phyloP scores from a whole-genome alignment of 73 alveolate genomes.

The Tetrahymena elliotti region DNA sequence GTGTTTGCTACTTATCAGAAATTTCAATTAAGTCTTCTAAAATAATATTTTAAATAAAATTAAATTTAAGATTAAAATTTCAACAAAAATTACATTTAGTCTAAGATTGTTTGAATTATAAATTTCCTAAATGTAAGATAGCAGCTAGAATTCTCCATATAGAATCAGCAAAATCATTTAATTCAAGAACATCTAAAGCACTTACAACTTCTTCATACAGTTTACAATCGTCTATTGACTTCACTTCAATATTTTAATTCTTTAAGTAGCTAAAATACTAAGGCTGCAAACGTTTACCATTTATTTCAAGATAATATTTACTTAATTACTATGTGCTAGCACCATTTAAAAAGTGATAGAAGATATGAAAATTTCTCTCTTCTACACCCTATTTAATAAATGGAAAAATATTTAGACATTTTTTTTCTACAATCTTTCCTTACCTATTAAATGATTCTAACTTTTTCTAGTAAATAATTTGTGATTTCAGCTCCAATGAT shows the following conservation, averaged over 20 bases:
- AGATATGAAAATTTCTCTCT: constrained; percentile 94
- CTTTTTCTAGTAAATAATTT: constrained; percentile 83
- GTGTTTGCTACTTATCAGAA: not conserved
- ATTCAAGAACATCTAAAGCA: not conserved
- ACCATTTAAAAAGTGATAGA: constrained; percentile 82
- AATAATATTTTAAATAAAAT: not conserved
- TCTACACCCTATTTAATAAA: constrained; percentile 52
- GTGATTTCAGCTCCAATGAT: constrained; percentile 87
- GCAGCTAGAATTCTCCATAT: constrained; percentile 51
- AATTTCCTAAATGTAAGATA: constrained; percentile 73
- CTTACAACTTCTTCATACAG: constrained; percentile 45
- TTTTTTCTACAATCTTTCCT: too few relatives aligned
- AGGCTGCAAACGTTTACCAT: constrained; percentile 32
- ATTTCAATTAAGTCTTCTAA: not conserved
- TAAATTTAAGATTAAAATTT: not conserved
- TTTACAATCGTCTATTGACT: constrained; percentile 50
- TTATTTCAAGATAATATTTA: constrained; percentile 18
- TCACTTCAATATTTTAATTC: constrained; percentile 38
- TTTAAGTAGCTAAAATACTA: constrained; percentile 47
- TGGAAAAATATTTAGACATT: too few relatives aligned
- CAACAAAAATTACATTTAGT: not conserved
- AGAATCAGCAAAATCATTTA: constrained; percentile 49
- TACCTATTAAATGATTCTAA: constrained; percentile 70
- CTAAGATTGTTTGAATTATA: constrained; percentile 60
- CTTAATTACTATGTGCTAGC: constrained; percentile 31